Conservation (phyloP, 2,329 filamentous ascomycete species). For the Pseudogymnoascus sp. region DNA sequence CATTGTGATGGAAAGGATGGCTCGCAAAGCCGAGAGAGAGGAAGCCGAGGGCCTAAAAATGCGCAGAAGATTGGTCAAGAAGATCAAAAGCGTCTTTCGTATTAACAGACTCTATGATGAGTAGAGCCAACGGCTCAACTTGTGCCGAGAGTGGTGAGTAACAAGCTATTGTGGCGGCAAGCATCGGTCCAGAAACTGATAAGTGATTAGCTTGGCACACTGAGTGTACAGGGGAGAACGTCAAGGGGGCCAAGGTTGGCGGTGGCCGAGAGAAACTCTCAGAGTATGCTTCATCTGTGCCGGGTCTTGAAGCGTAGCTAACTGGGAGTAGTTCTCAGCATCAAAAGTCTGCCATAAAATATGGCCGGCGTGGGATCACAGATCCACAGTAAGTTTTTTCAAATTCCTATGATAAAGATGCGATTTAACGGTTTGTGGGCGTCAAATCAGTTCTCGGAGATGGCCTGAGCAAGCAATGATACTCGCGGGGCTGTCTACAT, state of each 20-base stretch:
- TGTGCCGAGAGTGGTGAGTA: constrained; percentile 1
- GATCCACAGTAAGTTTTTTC: not conserved
- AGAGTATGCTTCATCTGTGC: not conserved
- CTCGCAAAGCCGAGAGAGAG: constrained; percentile 1
- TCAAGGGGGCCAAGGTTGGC: constrained; percentile 1
- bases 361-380: not conserved
- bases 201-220: not conserved
- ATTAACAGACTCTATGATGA: constrained; percentile 3
- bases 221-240: not conserved
- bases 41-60: not conserved
- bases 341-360: not conserved
- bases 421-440: not conserved
- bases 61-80: not conserved
- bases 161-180: not conserved
- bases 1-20: constrained; percentile 1
- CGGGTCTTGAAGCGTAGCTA: not conserved
- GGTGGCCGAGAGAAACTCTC: not conserved
- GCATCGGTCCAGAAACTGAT: not conserved
- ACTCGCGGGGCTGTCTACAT: not conserved
- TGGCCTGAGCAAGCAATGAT: constrained; percentile 7
- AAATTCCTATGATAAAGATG: not conserved
- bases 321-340: not conserved
- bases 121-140: not conserved
- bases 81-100: constrained; percentile 1
- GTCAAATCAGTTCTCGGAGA: not conserved